A percentile compares a stretch with the other conserved stretches of the same genome.
Conservation (phyloP, 2,329 filamentous ascomycete species). For the Cytospora schulzeri region DNA sequence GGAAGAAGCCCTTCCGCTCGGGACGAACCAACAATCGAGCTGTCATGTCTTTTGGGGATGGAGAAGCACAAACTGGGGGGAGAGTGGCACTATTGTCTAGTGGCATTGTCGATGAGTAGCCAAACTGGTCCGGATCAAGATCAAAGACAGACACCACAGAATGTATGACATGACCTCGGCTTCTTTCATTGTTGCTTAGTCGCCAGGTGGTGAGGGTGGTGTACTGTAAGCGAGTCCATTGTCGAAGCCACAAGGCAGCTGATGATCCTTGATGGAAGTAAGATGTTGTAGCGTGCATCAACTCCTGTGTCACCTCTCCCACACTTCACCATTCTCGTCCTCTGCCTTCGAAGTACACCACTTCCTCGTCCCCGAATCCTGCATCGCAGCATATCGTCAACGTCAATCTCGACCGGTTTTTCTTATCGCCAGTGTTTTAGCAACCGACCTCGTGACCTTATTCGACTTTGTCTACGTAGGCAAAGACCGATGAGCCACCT, state of each 20-base stretch:
- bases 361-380: neutral
- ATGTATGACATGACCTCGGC: neutral
- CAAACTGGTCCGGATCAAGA: neutral
- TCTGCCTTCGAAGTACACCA: neutral
- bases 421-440: conserved; percentile 15
- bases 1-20: neutral
- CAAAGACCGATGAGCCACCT: conserved; percentile 8
- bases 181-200: neutral
- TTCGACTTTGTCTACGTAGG: conserved; percentile 8
- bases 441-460: conserved; percentile 13
- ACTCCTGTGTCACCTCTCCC: neutral
- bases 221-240: neutral
- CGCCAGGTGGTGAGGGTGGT: neutral
- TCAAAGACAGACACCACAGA: neutral
- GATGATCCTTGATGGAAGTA: no score
- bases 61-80: neutral
- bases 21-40: neutral
- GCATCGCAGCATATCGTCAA: conserved; percentile 12
- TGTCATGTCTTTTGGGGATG: neutral
- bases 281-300: neutral
- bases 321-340: neutral
- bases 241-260: no score
- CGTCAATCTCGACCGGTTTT: conserved; percentile 8
- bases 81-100: neutral
- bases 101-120: neutral